Percentiles rank a stretch among this genome's conserved stretches.
phyloP scores from a whole-genome alignment of 2,329 filamentous ascomycete genomes.

The Aspergillus nomiae region DNA sequence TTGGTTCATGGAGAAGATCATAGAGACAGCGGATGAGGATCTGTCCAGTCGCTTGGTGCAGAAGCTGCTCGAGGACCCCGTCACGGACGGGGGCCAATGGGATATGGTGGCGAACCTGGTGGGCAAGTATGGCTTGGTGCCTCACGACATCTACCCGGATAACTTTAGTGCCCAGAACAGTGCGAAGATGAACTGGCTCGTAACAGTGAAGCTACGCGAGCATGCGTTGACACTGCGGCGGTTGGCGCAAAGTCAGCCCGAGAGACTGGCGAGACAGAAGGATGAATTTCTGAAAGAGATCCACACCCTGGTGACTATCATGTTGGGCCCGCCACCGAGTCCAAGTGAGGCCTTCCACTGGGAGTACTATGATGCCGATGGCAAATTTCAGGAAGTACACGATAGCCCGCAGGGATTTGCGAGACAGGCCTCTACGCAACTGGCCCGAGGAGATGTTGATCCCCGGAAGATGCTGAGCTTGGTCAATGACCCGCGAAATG shows the following conservation, averaged over 20 bases:
- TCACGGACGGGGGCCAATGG: constrained; percentile 85
- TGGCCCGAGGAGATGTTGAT: constrained; percentile 9
- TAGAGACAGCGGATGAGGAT: constrained; percentile 71
- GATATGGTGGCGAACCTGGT: constrained; percentile 90
- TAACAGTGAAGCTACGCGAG: constrained; percentile 86
- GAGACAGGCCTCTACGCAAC: constrained; percentile 56
- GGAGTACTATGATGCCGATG: constrained; percentile 73
- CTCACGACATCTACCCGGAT: constrained; percentile 79
- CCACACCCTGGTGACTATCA: constrained; percentile 77
- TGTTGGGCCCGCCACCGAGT: constrained; percentile 76
- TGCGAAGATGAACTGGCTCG: constrained; percentile 67
- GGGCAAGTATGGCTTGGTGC: constrained; percentile 84
- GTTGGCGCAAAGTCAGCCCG: constrained; percentile 43
- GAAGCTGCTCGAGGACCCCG: constrained; percentile 65
- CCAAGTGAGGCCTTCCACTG: constrained; percentile 72
- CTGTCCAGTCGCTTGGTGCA: constrained; percentile 75
- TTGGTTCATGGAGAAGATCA: constrained; percentile 82
- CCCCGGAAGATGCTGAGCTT: constrained; percentile 65
- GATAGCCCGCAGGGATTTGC: constrained; percentile 73
- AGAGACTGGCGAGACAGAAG: constrained; percentile 57
- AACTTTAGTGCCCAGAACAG: constrained; percentile 76
- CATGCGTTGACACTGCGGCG: constrained; percentile 72
- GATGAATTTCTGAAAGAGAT: constrained; percentile 77
- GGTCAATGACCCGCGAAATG: constrained; percentile 81
- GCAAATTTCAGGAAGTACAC: constrained; percentile 63